phyloP scores from a whole-genome alignment of 805 yeast species.

The Starmerella floricola region DNA sequence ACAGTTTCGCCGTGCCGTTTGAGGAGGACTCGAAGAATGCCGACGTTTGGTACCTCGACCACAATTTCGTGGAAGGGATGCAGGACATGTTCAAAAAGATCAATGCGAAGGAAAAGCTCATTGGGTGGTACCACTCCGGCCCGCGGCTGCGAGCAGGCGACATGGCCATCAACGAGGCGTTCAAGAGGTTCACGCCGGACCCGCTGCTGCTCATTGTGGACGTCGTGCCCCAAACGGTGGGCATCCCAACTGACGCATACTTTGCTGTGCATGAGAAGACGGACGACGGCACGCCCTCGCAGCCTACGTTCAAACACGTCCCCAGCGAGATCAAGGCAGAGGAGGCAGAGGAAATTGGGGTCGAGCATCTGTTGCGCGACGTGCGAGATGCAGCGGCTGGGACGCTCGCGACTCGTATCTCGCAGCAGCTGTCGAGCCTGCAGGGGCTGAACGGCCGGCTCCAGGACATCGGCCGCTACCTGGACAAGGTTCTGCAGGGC shows the following conservation, averaged over 20 bases:
- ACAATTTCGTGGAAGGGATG: constrained; percentile 91
- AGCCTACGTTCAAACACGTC: constrained; percentile 82
- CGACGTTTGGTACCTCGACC: constrained; percentile 93
- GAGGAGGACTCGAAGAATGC: constrained; percentile 92
- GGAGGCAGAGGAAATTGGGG: constrained; percentile 99
- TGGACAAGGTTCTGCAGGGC: constrained; percentile 58
- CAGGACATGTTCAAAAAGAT: constrained; percentile 95
- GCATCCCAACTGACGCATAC: constrained; percentile 93
- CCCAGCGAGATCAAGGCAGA: constrained; percentile 93
- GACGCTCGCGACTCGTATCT: constrained; percentile 68
- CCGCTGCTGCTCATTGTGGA: constrained; percentile 86
- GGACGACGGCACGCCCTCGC: constrained; percentile 89
- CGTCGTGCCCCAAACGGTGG: constrained; percentile 72
- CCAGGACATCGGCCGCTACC: constrained; percentile 61
- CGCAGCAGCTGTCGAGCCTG: constrained; percentile 78
- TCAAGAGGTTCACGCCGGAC: constrained; percentile 66
- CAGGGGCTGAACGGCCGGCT: constrained; percentile 74
- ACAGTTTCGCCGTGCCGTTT: constrained; percentile 93
- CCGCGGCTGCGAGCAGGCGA: constrained; percentile 84
- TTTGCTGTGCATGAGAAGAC: constrained; percentile 88
- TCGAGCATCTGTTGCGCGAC: constrained; percentile 87
- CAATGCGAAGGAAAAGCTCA: constrained; percentile 87
- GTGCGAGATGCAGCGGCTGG: constrained; percentile 96
- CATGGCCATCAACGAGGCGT: constrained; percentile 77
- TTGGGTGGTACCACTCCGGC: constrained; percentile 99